Evolutionary conservation across 106 monocot genomes (phyloP), one percentile per base, ranked within the genome.

Genomic region (Platanthera zijinensis): DNA sequence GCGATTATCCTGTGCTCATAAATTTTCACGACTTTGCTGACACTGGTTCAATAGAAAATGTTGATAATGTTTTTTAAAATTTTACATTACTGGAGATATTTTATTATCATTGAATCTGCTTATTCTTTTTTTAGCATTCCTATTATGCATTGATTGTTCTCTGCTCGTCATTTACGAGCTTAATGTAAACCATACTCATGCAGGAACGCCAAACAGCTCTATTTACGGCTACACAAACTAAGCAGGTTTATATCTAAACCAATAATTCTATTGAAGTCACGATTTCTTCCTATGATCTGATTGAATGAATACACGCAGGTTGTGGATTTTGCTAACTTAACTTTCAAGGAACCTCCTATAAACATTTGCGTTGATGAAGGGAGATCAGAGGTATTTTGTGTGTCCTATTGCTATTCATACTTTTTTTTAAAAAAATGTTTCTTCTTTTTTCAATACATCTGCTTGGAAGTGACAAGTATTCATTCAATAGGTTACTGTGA

Each of bases 331-430:
- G 90, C 89, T n/a, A 86, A 86, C 8, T 79, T 93, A 50, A 91
- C 96, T 28, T 91, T 93, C 73, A 83, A 89, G 78, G 79, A 75
- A 67, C 77, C 82, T 51, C 93, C 91, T 15, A 81, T 89, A 71
- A 91, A 91, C 72, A 84, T 96, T 75, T 90, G 91, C 74, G 96
- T 96, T 80, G 96, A 96, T 79, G 96, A 96, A 79, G 84, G 78
- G 14, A 85, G 90, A 71, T 74, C 82, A 25, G 93, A 78, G 89
- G 96, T 96, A 80, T 59, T 50, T 64, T 57, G 15, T 4, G 51
- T 51, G 12, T 51, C 51, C 3, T 68, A 1, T 66, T 6, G 47
- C 50, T 39, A 3, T 39, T 39, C 39, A 39, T 25, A 25, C 10
- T 0, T 8, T 11, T 69, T 45, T 14, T 71, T 25, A 11, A 39